A percentile compares a stretch with the other conserved stretches of the same genome.
These are phyloP conservation scores for Ettlia oleoabundans DNA, from an alignment of 139 green algal genomes.

Conservation along the genomic window DNA sequence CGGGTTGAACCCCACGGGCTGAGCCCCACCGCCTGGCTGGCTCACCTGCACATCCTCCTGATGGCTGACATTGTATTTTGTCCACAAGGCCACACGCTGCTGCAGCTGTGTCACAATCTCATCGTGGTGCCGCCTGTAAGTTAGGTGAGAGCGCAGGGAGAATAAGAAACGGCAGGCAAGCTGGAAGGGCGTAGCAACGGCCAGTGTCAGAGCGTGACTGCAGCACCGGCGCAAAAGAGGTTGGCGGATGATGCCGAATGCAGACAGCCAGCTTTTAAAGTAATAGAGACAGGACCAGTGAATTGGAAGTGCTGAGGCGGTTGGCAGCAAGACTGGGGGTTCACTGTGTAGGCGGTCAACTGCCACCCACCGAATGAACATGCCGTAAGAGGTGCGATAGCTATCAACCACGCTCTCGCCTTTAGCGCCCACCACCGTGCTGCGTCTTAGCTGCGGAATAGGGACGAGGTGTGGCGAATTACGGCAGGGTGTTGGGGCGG, in stretches of 20 bases:
- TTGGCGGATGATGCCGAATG: too few species aligned
- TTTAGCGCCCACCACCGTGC: constrained; percentile 72
- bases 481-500: too few species aligned
- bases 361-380: constrained; percentile 53
- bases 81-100: constrained; percentile 71
- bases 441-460: constrained; percentile 69
- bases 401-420: constrained; percentile 65
- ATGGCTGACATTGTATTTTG: constrained; percentile 66
- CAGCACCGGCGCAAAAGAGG: too few species aligned
- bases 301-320: too few species aligned
- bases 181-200: too few species aligned
- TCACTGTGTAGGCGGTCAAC: too few species aligned
- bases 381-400: constrained; percentile 81
- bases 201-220: too few species aligned
- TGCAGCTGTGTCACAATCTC: constrained; percentile 66
- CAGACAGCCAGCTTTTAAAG: not conserved
- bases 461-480: not conserved
- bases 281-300: not conserved
- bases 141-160: too few species aligned
- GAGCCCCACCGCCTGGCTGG: too few species aligned
- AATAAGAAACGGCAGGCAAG: too few species aligned
- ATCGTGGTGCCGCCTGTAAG: constrained; percentile 61
- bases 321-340: too few species aligned
- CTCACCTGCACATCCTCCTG: constrained; percentile 84
- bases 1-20: too few species aligned